Percentiles rank a stretch among this genome's conserved stretches.
Conservation (phyloP, 768 basidiomycete genomes). For the Mycena indigotica region DNA sequence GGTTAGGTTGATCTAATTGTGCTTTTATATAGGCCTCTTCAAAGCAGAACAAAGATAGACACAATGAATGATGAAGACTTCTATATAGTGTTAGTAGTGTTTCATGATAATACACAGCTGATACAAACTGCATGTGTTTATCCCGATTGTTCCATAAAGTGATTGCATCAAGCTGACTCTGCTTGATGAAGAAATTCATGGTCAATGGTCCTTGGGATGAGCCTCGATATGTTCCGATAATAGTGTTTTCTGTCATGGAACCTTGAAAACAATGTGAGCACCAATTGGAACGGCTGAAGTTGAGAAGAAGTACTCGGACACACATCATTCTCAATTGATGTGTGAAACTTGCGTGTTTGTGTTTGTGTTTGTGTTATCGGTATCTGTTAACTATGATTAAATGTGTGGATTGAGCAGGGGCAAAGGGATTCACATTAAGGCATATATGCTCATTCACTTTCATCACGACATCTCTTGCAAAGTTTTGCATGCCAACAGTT, state of each 20-base stretch:
- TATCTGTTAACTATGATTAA: too few species aligned
- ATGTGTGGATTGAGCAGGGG: not conserved
- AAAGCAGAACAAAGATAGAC: slow-evolving; percentile 47
- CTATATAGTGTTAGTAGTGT: slow-evolving; percentile 29
- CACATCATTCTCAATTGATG: not conserved
- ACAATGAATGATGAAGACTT: slow-evolving; percentile 35
- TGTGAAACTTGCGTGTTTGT: too few species aligned
- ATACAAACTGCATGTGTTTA: slow-evolving; percentile 37
- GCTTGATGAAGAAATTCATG: slow-evolving; percentile 28
- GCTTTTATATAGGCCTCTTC: slow-evolving; percentile 23
- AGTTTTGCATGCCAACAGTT: not conserved
- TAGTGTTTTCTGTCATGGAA: not conserved
- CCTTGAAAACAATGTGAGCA: not conserved
- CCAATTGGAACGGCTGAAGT: not conserved
- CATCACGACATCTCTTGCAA: not conserved
- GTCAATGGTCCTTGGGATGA: slow-evolving; percentile 21
- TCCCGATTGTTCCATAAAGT: slow-evolving; percentile 41
- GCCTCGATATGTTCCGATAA: slow-evolving; percentile 31
- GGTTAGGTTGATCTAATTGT: slow-evolving; percentile 14
- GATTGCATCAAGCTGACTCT: slow-evolving; percentile 21
- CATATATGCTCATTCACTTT: not conserved
- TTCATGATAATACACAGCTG: not conserved
- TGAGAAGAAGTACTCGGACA: not conserved
- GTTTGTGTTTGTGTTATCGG: not conserved
- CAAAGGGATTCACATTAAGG: not conserved